Conservation (phyloP, 164 flowering plant species). For the Vitis rupestris region DNA sequence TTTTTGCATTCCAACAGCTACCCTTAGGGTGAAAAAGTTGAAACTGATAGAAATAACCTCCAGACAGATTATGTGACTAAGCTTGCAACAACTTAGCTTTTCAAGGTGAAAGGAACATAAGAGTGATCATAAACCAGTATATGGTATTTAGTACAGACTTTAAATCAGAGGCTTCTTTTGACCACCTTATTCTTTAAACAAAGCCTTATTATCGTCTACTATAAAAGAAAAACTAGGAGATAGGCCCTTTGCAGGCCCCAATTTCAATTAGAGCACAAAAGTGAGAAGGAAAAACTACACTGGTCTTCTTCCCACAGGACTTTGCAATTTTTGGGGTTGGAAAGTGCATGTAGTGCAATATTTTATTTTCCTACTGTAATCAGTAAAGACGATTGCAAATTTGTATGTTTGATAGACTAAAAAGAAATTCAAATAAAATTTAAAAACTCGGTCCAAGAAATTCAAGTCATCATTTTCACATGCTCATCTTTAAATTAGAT, state of each 20-base stretch:
- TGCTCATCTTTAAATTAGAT: background rate
- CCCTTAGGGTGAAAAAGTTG: background rate
- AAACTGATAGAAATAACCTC: background rate
- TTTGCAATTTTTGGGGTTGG: too few species aligned
- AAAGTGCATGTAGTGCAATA: too few species aligned
- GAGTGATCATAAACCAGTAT: background rate
- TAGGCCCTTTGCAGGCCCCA: too few species aligned
- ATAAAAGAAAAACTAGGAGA: background rate
- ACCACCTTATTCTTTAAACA: background rate
- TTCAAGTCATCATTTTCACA: constrained; percentile 11
- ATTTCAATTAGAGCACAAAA: background rate
- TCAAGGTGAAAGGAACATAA: background rate
- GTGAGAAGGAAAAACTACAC: too few species aligned
- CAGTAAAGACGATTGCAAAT: too few species aligned
- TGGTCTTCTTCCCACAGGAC: too few species aligned
- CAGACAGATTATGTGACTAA: background rate
- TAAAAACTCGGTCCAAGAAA: background rate
- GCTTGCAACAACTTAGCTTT: background rate
- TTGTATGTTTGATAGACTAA: too few species aligned
- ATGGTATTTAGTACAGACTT: background rate
- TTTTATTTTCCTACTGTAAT: too few species aligned
- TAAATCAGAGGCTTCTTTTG: background rate
- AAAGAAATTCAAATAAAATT: too few species aligned
- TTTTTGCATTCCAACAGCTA: background rate
- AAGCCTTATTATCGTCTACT: background rate